Evolutionary conservation across 345 rosid genomes (phyloP).

Genomic region (Raphanus sativus): DNA sequence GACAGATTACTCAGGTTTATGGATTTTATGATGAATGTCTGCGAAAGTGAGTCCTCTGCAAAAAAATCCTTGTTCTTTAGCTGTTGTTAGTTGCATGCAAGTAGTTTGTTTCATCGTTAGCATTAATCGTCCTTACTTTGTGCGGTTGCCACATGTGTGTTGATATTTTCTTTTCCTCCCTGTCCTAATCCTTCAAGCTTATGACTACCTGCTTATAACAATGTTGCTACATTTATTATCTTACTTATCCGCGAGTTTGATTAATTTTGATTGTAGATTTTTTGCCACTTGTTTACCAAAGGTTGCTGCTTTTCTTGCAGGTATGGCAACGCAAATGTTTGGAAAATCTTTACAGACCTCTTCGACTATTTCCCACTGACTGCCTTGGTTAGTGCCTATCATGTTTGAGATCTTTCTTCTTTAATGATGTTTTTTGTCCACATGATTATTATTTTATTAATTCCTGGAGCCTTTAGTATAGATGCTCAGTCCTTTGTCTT

Average conservation of each 20-base stretch:
- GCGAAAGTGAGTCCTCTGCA: conserved; percentile 73
- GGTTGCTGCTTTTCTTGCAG: conserved; percentile 45
- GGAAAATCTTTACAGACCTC: conserved; percentile 20
- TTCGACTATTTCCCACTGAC: no score
- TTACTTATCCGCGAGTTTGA: background rate
- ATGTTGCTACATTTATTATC: background rate
- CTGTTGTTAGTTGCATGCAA: conserved; percentile 11
- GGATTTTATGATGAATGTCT: conserved; percentile 57
- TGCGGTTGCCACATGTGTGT: background rate
- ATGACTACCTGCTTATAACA: background rate
- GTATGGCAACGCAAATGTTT: conserved; percentile 92
- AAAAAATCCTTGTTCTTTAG: background rate
- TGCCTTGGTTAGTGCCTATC: conserved; percentile 36
- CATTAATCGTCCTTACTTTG: no score
- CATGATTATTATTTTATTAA: background rate
- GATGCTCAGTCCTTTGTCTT: background rate
- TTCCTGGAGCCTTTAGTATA: background rate
- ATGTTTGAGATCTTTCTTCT: background rate
- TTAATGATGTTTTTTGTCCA: background rate
- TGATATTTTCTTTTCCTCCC: background rate
- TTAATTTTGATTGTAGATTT: conserved; percentile 7
- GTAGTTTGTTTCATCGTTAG: conserved; percentile 5
- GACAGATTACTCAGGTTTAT: no score
- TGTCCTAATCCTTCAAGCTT: conserved; percentile 16
- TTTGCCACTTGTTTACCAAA: background rate